A percentile compares a stretch with the other conserved stretches of the same genome.
Conservation (phyloP, 2,329 filamentous ascomycete species). For the Dichotomopilus funicola region DNA sequence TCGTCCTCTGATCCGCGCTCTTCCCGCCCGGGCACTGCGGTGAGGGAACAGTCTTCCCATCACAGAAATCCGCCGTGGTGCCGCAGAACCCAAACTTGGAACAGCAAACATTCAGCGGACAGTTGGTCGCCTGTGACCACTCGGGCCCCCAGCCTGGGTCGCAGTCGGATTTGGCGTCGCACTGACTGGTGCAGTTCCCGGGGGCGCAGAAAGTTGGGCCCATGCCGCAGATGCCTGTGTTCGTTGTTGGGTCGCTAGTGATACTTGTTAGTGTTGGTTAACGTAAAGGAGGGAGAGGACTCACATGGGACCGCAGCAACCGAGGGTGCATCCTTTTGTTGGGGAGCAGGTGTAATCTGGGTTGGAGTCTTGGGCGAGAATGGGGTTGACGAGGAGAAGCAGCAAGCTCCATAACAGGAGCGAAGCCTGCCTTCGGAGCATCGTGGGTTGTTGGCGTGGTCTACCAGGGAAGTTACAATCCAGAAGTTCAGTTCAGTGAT, state of each 20-base stretch:
- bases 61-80: not conserved
- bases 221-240: not conserved
- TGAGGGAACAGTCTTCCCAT: not conserved
- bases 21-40: not conserved
- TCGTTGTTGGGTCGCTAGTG: not conserved
- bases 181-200: not conserved
- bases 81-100: conserved; percentile 4
- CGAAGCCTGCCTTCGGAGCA: not conserved
- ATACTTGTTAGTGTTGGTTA: not conserved
- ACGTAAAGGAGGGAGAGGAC: not conserved
- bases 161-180: not conserved
- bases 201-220: conserved; percentile 1
- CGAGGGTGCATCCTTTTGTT: not conserved
- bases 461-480: not conserved
- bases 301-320: not conserved
- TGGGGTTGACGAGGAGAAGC: not conserved
- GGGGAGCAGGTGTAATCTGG: conserved; percentile 1
- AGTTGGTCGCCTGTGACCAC: not conserved
- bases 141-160: not conserved
- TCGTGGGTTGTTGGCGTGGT: not conserved
- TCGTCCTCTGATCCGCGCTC: not conserved
- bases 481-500: not conserved
- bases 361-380: not conserved
- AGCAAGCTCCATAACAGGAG: not conserved
- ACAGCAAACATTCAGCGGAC: conserved; percentile 4